phyloP scores from a whole-genome alignment of 2,329 filamentous ascomycete species.

The Aspergillus pseudoterreus region DNA sequence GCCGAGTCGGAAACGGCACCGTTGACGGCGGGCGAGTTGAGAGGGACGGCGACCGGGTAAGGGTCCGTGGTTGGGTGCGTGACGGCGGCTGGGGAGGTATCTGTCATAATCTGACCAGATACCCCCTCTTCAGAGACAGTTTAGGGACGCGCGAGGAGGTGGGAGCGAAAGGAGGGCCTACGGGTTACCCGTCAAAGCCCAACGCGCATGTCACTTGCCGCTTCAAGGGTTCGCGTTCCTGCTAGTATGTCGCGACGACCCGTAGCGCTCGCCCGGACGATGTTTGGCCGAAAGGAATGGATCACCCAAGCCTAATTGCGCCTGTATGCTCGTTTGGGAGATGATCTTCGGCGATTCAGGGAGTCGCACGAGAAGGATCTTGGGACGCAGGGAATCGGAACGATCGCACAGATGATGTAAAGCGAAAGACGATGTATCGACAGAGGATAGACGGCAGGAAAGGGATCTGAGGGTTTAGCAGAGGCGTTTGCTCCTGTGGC shows the following conservation, averaged over 20 bases:
- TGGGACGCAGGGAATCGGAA: not conserved
- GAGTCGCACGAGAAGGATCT: not conserved
- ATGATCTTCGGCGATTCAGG: not conserved
- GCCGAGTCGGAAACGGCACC: constrained; percentile 40
- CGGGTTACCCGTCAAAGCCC: constrained; percentile 15
- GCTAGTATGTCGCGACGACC: not conserved
- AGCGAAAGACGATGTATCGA: not conserved
- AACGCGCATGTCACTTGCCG: constrained; percentile 21
- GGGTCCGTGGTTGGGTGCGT: constrained; percentile 47
- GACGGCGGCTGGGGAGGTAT: constrained; percentile 48
- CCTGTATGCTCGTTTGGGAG: too few species aligned
- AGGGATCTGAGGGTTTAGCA: constrained; percentile 6
- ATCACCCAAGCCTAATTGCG: not conserved
- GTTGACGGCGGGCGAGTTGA: constrained; percentile 41
- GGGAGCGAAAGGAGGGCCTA: constrained; percentile 13
- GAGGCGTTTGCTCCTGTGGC: constrained; percentile 15
- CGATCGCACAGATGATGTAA: not conserved
- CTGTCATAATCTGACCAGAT: constrained; percentile 53
- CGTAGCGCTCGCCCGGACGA: not conserved
- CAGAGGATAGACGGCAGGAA: too few species aligned
- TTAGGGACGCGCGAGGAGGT: constrained; percentile 24
- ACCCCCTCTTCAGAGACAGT: constrained; percentile 37
- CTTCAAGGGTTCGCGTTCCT: constrained; percentile 2
- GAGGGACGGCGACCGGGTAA: constrained; percentile 44
- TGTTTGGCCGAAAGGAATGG: not conserved